Evolutionary conservation across 208 protist genomes (phyloP), one percentile per base, ranked within the genome.

Genomic region (Crithidia acanthocephali): DNA sequence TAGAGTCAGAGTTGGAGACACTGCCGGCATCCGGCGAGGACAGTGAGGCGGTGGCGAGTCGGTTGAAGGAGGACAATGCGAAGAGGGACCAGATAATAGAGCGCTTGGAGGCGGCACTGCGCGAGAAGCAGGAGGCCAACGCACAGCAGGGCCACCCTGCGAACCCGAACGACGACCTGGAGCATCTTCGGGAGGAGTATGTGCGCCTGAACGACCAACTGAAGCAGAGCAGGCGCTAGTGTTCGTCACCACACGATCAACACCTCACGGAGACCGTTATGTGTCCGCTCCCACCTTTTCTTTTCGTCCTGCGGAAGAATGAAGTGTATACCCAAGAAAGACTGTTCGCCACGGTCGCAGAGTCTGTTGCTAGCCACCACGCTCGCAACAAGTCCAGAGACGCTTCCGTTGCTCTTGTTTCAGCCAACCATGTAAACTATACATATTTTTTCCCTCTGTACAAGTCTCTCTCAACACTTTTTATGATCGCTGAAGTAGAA

Each of bases 111-210:
- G 79, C 66, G 32, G 66, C 86, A 3, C 61, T 87, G 30, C 53
- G 67, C 13, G 74, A 58, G 13, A 35, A 57, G 76, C 71, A 76
- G 70, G 42, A 44, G 33, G 48, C n/a, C 35, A 27, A 23, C 22
- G 30, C 23, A 11, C 22, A 22, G 11, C 8, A 48, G 4, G 18
- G 35, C 10, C 10, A n/a, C 20, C 51, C 61, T 44, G 32, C 45
- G 18, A 62, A 27, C 22, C 3, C 52, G 4, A 58, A 79, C 4
- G 70, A 79, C 53, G 83, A 84, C 53, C 50, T 96, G 23, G 76
- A 67, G 11, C 50, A 81, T 9, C 68, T 96, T 28, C 89, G 88
- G 16, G 81, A 88, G 37, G 86, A 96, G 68, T 93, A 96, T 55
- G 79, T 87, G n/a, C 60, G 30, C 33, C 76, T 96, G 60, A 87